These are phyloP conservation scores for Fusarium sororula DNA, from an alignment of 2,329 filamentous ascomycete species.

Conservation along the genomic window DNA sequence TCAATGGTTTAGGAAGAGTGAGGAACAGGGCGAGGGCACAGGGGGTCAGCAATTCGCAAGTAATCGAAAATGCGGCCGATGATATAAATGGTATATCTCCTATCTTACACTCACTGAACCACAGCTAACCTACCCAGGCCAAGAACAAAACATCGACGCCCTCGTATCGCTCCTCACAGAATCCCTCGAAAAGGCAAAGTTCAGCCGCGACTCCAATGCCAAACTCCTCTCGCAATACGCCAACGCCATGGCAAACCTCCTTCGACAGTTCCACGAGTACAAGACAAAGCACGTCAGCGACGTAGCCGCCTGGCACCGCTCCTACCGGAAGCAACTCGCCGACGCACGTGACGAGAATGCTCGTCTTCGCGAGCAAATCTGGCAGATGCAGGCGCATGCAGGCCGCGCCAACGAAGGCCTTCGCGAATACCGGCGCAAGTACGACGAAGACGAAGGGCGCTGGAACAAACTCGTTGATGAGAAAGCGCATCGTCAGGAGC, in stretches of 20 bases:
- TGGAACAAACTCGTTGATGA: slow-evolving; percentile 64
- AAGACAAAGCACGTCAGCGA: slow-evolving; percentile 70
- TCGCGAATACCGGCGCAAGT: slow-evolving; percentile 64
- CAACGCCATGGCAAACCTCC: slow-evolving; percentile 63
- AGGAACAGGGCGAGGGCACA: slow-evolving; percentile 64
- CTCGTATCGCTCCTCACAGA: slow-evolving; percentile 69
- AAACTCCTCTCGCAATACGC: slow-evolving; percentile 67
- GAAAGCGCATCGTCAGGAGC: slow-evolving; percentile 63
- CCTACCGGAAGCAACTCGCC: slow-evolving; percentile 71
- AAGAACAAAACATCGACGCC: slow-evolving; percentile 68
- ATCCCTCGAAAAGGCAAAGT: slow-evolving; percentile 69
- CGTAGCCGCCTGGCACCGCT: slow-evolving; percentile 71
- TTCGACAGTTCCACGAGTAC: slow-evolving; percentile 72
- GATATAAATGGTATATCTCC: slow-evolving; percentile 62
- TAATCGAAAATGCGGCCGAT: slow-evolving; percentile 64
- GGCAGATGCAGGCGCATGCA: slow-evolving; percentile 72
- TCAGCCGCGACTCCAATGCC: slow-evolving; percentile 69
- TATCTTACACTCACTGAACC: neutral
- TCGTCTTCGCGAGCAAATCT: slow-evolving; percentile 70
- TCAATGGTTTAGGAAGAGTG: slow-evolving; percentile 69
- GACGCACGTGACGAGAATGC: slow-evolving; percentile 72
- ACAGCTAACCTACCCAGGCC: slow-evolving; percentile 52
- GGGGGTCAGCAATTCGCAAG: slow-evolving; percentile 65
- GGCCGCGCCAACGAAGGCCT: slow-evolving; percentile 65
- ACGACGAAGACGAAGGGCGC: slow-evolving; percentile 64